Evolutionary conservation across 306 rosid genomes (phyloP).

Genomic region (Notholithocarpus densiflorus): DNA sequence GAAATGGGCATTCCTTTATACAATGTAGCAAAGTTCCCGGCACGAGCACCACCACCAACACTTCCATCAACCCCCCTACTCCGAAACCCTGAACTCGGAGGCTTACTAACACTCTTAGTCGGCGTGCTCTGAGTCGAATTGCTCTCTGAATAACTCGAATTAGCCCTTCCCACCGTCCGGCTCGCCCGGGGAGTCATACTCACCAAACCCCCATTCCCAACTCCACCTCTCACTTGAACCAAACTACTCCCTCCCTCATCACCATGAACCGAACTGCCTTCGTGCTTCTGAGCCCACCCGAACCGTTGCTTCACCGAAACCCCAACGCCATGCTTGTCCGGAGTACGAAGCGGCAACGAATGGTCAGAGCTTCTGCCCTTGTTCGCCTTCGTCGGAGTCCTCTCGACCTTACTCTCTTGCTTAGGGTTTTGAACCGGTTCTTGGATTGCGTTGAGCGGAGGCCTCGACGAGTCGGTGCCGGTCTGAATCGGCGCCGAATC

Average conservation of each 20-base stretch:
- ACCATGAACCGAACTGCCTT: constrained; percentile 24
- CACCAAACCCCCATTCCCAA: constrained; percentile 41
- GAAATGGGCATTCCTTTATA: constrained; percentile 70
- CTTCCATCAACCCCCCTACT: constrained; percentile 66
- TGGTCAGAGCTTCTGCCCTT: constrained; percentile 50
- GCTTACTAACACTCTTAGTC: constrained; percentile 73
- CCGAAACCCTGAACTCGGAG: constrained; percentile 56
- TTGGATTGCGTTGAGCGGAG: constrained; percentile 76
- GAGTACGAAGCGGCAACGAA: constrained; percentile 68
- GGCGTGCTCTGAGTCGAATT: constrained; percentile 85
- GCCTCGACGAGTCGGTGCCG: constrained; percentile 44
- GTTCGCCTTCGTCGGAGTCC: constrained; percentile 67
- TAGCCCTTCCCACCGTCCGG: constrained; percentile 48
- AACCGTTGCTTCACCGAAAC: constrained; percentile 40
- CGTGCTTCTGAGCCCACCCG: constrained; percentile 76
- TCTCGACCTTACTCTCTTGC: constrained; percentile 43
- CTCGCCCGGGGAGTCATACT: constrained; percentile 57
- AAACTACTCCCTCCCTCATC: constrained; percentile 34
- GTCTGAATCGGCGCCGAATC: constrained; percentile 37
- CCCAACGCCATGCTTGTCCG: constrained; percentile 60
- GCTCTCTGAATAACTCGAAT: constrained; percentile 55
- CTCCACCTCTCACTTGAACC: constrained; percentile 31
- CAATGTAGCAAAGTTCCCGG: constrained; percentile 59
- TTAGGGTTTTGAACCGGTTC: constrained; percentile 40
- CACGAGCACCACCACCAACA: constrained; percentile 38